Conservation (phyloP, 2,329 filamentous ascomycete genomes). For the Juglanconis juglandina region DNA sequence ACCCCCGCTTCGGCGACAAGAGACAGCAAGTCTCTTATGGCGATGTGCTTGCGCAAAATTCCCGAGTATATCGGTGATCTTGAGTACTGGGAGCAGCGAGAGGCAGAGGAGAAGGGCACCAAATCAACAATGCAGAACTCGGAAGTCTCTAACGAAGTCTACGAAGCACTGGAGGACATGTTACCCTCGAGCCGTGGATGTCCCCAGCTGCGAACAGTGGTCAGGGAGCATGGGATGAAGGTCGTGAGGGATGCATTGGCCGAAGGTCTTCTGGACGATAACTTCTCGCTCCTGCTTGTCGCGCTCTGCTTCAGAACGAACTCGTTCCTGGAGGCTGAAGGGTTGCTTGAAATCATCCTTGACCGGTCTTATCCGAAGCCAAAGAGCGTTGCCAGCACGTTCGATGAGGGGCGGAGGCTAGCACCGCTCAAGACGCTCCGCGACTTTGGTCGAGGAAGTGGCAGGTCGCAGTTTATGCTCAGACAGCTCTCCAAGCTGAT, state of each 20-base stretch:
- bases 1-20: neutral
- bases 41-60: conserved; percentile 47
- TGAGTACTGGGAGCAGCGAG: conserved; percentile 38
- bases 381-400: conserved; percentile 28
- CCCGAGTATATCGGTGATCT: conserved; percentile 45
- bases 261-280: conserved; percentile 39
- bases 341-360: conserved; percentile 35
- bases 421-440: conserved; percentile 32
- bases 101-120: conserved; percentile 36
- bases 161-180: conserved; percentile 45
- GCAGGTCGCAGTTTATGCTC: conserved; percentile 32
- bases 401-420: conserved; percentile 25
- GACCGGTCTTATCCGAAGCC: conserved; percentile 34
- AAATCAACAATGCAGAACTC: conserved; percentile 32
- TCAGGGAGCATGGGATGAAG: conserved; percentile 44
- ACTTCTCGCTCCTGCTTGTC: conserved; percentile 39
- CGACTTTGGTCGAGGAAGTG: conserved; percentile 30
- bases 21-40: conserved; percentile 38
- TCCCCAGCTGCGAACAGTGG: conserved; percentile 41
- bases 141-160: conserved; percentile 42
- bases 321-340: conserved; percentile 38
- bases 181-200: conserved; percentile 40
- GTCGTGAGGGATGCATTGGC: conserved; percentile 40
- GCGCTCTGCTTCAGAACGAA: conserved; percentile 37
- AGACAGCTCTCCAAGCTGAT: conserved; percentile 36